Percentiles rank a stretch among this genome's conserved stretches.
phyloP scores from a whole-genome alignment of 2,329 filamentous ascomycete genomes.

The Scortechinia acanthostroma region DNA sequence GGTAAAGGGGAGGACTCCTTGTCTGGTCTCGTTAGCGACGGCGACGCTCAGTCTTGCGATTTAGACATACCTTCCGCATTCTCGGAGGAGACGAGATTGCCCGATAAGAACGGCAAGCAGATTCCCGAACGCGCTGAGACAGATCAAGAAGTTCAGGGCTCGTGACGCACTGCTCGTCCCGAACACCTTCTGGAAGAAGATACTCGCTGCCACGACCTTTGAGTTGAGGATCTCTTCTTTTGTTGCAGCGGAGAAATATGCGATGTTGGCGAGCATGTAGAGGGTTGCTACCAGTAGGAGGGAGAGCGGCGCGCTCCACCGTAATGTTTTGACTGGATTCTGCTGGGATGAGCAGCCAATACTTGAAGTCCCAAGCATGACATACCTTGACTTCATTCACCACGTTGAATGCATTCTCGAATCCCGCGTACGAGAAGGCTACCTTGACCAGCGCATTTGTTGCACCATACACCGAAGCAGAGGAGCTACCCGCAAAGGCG shows the following conservation, averaged over 20 bases:
- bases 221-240: slow-evolving; percentile 44
- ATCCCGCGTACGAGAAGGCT: slow-evolving; percentile 49
- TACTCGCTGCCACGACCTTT: slow-evolving; percentile 41
- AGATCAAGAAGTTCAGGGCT: slow-evolving; percentile 48
- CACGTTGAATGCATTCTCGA: slow-evolving; percentile 52
- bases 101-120: slow-evolving; percentile 46
- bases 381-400: slow-evolving; percentile 47
- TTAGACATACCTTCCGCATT: slow-evolving; percentile 39
- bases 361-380: background rate
- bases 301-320: slow-evolving; percentile 37
- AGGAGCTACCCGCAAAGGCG: slow-evolving; percentile 38
- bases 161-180: slow-evolving; percentile 35
- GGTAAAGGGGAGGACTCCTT: slow-evolving; percentile 54
- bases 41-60: background rate
- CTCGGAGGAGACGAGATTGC: slow-evolving; percentile 45
- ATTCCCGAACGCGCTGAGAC: slow-evolving; percentile 50
- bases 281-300: slow-evolving; percentile 41
- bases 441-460: slow-evolving; percentile 52
- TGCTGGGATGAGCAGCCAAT: too few species aligned
- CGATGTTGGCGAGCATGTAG: slow-evolving; percentile 52
- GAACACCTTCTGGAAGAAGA: slow-evolving; percentile 54
- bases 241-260: slow-evolving; percentile 49
- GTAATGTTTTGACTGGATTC: slow-evolving; percentile 41
- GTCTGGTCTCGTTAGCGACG: slow-evolving; percentile 22
- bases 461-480: slow-evolving; percentile 34